A percentile compares a stretch with the other conserved stretches of the same genome.
Conservation (phyloP, 2,329 filamentous ascomycete genomes). For the Rosellinia necatrix region DNA sequence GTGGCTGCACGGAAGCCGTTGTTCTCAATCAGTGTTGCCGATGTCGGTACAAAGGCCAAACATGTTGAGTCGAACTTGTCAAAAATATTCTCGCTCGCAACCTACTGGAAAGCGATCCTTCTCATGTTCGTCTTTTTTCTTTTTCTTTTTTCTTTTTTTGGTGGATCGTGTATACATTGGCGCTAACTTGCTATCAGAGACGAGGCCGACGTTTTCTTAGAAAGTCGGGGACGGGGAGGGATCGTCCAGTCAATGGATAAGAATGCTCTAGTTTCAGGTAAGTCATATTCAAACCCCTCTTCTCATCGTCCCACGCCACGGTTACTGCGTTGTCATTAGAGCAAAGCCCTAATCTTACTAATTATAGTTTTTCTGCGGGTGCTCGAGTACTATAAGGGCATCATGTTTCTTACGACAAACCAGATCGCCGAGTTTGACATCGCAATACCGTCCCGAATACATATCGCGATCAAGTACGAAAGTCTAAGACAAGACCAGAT, state of each 20-base stretch:
- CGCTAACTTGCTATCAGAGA: background rate
- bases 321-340: background rate
- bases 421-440: conserved; percentile 7
- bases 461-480: conserved; percentile 10
- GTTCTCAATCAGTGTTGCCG: conserved; percentile 4
- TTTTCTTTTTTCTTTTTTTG: background rate
- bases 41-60: conserved; percentile 9
- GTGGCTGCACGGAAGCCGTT: background rate
- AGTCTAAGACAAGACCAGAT: background rate
- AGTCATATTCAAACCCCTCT: background rate
- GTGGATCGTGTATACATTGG: background rate
- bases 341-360: background rate
- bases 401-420: conserved; percentile 6
- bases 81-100: conserved; percentile 1
- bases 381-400: conserved; percentile 6
- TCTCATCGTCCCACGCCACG: background rate
- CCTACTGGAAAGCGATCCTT: conserved; percentile 4
- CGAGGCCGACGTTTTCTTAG: conserved; percentile 14
- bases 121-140: background rate
- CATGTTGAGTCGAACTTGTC: conserved; percentile 2
- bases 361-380: conserved; percentile 6
- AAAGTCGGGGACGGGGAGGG: conserved; percentile 1
- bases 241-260: conserved; percentile 10
- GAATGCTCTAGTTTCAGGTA: conserved; percentile 7
- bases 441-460: conserved; percentile 1